Conservation (phyloP, 1,284 basidiomycete genomes). For the Dichomitus squalens region DNA sequence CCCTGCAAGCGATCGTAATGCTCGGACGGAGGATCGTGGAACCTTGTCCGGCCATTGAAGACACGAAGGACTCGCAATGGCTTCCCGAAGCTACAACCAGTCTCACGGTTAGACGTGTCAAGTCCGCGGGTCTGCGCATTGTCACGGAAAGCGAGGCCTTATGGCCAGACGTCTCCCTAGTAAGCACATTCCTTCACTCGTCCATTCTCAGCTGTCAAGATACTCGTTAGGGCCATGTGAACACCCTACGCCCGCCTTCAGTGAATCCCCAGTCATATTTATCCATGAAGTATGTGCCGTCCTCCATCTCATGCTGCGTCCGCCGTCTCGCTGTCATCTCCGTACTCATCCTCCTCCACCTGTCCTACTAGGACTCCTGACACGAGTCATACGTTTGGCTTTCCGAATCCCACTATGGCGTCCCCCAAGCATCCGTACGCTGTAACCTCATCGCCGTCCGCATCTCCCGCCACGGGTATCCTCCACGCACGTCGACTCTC, state of each 20-base stretch:
- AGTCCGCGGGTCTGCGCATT: slow-evolving; percentile 21
- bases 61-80: neutral
- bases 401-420: slow-evolving; percentile 28
- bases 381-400: slow-evolving; percentile 31
- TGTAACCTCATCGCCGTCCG: neutral
- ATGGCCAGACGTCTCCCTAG: slow-evolving; percentile 3
- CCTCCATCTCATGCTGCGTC: neutral
- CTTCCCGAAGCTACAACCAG: slow-evolving; percentile 9
- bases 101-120: slow-evolving; percentile 21
- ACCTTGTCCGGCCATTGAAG: slow-evolving; percentile 8
- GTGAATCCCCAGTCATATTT: slow-evolving; percentile 13
- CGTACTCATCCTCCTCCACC: neutral
- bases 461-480: slow-evolving; percentile 6
- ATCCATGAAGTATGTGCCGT: slow-evolving; percentile 12
- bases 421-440: slow-evolving; percentile 10
- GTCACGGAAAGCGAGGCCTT: slow-evolving; percentile 17
- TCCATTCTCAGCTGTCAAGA: neutral
- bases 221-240: slow-evolving; percentile 3
- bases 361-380: slow-evolving; percentile 24
- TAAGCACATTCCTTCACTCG: slow-evolving; percentile 1
- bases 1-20: slow-evolving; percentile 5
- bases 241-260: slow-evolving; percentile 2
- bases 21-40: slow-evolving; percentile 24
- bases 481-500: slow-evolving; percentile 18
- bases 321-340: neutral